Evolutionary conservation across 331 rosid species (phyloP), one percentile per base, ranked within the genome.

Genomic region (Malus hybrid): DNA sequence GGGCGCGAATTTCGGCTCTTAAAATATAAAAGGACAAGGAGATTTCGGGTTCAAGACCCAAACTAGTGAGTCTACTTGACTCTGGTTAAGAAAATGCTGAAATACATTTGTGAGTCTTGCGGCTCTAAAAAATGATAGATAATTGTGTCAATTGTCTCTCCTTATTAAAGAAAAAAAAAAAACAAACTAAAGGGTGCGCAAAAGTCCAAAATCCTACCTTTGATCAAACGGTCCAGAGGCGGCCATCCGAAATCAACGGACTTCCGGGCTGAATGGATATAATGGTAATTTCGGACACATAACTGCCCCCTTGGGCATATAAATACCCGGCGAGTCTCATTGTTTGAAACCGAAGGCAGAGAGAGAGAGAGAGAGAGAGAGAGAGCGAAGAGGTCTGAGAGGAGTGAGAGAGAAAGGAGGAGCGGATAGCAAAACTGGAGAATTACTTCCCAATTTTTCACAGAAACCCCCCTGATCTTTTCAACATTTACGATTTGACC

Each of bases 271-370:
- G 29, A 66, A 58, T 52, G 60, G 88, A 70, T 19, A 52, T 12
- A 78, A 57, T 19, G 50, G 90, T 88, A 89, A 89, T 85, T 84
- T 74, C 46, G 1, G 7, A 3, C 9, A 11, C 62, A 72, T 67
- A 82, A 82, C 84, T 79, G 75, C 75, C 69, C 81, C 64, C 7
- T 20, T 22, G 14, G 1, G 70, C 72, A 68, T 82, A 88, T 86
- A 87, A 78, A 86, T 86, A 78, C 13, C 11, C 10, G 61, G 5
- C 64, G 7, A 24, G 75, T 60, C 72, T 30, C 33, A 0, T 13
- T n/a, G 64, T 85, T 86, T 78, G 75, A 85, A 86, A 64, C 63
- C 63, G 63, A 36, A 79, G 72, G 29, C 46, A 11, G 26, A 20
- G 11, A 42, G 70, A 39, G 76, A 18, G 60, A 73, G 68, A 9